A percentile compares a stretch with the other conserved stretches of the same genome.
phyloP scores from a whole-genome alignment of 2,329 filamentous ascomycete genomes.

The Pseudocercospora fuligena region DNA sequence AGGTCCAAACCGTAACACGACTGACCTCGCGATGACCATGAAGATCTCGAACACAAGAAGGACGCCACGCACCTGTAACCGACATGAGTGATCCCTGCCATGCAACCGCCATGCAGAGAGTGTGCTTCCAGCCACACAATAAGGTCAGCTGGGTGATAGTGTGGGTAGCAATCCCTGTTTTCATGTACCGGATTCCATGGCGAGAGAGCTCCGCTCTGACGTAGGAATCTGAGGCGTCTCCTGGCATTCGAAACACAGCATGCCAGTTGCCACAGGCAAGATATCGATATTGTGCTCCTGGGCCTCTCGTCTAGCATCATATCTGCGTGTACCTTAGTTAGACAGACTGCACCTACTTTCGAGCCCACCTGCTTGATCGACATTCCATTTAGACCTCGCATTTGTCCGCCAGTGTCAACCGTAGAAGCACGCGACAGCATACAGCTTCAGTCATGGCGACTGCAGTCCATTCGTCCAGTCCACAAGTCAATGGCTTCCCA shows the following conservation, averaged over 20 bases:
- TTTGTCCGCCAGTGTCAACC: background rate
- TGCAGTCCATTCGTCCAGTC: slow-evolving; percentile 23
- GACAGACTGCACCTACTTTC: background rate
- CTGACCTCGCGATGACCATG: slow-evolving; percentile 9
- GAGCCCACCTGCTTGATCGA: background rate
- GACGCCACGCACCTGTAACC: slow-evolving; percentile 7
- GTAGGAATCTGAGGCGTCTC: slow-evolving; percentile 12
- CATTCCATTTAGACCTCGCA: background rate
- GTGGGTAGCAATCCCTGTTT: slow-evolving; percentile 14
- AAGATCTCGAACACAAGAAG: slow-evolving; percentile 8
- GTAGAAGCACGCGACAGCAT: background rate
- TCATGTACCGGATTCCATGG: slow-evolving; percentile 7
- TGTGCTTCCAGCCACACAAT: slow-evolving; percentile 15
- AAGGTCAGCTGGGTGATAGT: slow-evolving; percentile 5
- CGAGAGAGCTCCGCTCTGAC: slow-evolving; percentile 8
- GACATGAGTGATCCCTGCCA: slow-evolving; percentile 14
- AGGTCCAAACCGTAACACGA: background rate
- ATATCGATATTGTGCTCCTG: slow-evolving; percentile 1
- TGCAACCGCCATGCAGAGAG: slow-evolving; percentile 13
- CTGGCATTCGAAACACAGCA: slow-evolving; percentile 8
- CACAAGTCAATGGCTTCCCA: slow-evolving; percentile 35
- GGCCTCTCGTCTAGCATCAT: background rate
- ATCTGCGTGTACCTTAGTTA: background rate
- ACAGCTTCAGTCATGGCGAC: slow-evolving; percentile 27
- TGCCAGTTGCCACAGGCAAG: slow-evolving; percentile 6